Conservation (phyloP, 192 early-diverging fungal species). For the Backusella sp. region DNA sequence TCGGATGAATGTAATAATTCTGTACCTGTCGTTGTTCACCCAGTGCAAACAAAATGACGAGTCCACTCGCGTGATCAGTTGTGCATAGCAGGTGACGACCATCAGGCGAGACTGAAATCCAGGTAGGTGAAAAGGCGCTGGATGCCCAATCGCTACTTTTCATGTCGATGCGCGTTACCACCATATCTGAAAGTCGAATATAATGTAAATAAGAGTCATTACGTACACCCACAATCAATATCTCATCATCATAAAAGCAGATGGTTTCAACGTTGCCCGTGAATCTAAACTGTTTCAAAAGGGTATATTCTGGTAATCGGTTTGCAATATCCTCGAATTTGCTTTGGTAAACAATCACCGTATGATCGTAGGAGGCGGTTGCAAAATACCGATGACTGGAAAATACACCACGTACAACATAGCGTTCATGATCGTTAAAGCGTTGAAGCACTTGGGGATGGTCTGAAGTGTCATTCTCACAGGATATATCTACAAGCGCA, state of each 20-base stretch:
- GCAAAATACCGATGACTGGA: slow-evolving; percentile 46
- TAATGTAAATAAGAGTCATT: slow-evolving; percentile 75
- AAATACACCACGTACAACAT: slow-evolving; percentile 62
- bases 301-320: slow-evolving; percentile 11
- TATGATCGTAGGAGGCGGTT: slow-evolving; percentile 73
- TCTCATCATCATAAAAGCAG: slow-evolving; percentile 45
- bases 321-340: slow-evolving; percentile 10
- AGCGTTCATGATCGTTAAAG: slow-evolving; percentile 73
- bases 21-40: slow-evolving; percentile 47
- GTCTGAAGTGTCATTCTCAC: neutral
- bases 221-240: slow-evolving; percentile 60
- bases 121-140: slow-evolving; percentile 63
- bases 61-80: slow-evolving; percentile 58
- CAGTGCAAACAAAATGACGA: slow-evolving; percentile 57
- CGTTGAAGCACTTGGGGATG: slow-evolving; percentile 40
- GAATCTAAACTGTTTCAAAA: slow-evolving; percentile 27
- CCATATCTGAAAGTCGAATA: slow-evolving; percentile 47
- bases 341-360: slow-evolving; percentile 56
- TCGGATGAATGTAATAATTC: slow-evolving; percentile 56
- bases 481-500: slow-evolving; percentile 39
- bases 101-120: slow-evolving; percentile 55
- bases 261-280: slow-evolving; percentile 65
- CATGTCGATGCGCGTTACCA: slow-evolving; percentile 56
- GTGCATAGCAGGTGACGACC: slow-evolving; percentile 60
- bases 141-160: slow-evolving; percentile 82